Evolutionary conservation across 106 monocot species (phyloP).

Genomic region (Cymbidium sinense): DNA sequence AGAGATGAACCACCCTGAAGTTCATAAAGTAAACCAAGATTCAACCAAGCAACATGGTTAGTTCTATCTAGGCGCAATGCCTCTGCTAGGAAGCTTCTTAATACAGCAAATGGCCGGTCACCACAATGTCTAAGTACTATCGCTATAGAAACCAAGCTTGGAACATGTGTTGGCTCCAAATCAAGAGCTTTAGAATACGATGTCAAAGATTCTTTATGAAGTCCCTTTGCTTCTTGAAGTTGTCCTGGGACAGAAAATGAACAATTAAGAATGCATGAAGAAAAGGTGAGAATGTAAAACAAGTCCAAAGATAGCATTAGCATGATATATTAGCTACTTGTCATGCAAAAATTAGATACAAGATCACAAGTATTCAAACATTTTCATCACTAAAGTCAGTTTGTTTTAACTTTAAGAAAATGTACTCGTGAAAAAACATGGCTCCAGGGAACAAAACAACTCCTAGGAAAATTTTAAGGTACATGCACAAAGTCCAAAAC

Average conservation of each 20-base stretch:
- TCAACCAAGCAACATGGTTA: constrained; percentile 73
- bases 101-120: constrained; percentile 27
- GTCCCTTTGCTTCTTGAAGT: constrained; percentile 65
- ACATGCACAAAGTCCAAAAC: not conserved
- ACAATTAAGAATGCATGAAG: not conserved
- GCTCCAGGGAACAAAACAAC: not conserved
- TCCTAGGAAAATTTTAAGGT: not conserved
- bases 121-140: constrained; percentile 53
- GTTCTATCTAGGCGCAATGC: constrained; percentile 72
- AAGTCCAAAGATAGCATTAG: not conserved
- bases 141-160: constrained; percentile 75
- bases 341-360: not conserved
- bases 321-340: not conserved
- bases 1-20: constrained; percentile 30
- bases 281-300: not conserved
- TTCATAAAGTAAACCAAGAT: constrained; percentile 64
- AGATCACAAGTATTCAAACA: not conserved
- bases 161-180: constrained; percentile 59
- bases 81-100: constrained; percentile 71
- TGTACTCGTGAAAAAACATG: not conserved
- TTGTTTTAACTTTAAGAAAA: not conserved
- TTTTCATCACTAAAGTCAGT: not conserved
- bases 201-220: constrained; percentile 47
- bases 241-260: constrained; percentile 36
- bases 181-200: constrained; percentile 69